Conservation (phyloP, 148 eudicot species). For the Amaranthus cruentus region DNA sequence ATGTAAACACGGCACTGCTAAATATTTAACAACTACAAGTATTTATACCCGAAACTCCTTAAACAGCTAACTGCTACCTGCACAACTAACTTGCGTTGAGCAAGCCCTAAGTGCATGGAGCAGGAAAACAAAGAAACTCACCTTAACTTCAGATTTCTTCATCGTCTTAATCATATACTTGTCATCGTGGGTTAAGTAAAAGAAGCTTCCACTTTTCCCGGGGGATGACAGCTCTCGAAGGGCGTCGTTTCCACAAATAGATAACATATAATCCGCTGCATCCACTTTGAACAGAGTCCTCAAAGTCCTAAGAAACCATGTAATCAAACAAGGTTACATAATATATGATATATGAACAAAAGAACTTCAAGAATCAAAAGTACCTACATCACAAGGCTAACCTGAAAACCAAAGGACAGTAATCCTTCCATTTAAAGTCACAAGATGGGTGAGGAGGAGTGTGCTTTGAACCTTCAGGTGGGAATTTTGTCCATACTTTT, state of each 20-base stretch:
- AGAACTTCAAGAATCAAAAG: conserved; percentile 11
- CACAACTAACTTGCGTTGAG: not conserved
- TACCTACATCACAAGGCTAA: conserved; percentile 35
- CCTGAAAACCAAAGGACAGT: conserved; percentile 91
- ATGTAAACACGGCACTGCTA: not conserved
- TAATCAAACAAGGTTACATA: not conserved
- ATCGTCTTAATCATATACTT: conserved; percentile 90
- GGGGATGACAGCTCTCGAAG: conserved; percentile 90
- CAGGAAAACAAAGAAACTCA: conserved; percentile 33
- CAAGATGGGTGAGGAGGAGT: conserved; percentile 85
- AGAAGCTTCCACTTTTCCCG: conserved; percentile 93
- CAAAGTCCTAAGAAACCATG: conserved; percentile 49
- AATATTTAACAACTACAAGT: too few relatives aligned
- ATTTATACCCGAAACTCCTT: too few relatives aligned
- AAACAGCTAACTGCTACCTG: too few relatives aligned
- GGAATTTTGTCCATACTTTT: conserved; percentile 80
- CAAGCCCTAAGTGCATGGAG: not conserved
- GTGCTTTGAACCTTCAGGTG: conserved; percentile 72
- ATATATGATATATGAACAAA: not conserved
- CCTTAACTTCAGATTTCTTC: conserved; percentile 81
- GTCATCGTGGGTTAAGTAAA: conserved; percentile 79
- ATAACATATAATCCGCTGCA: conserved; percentile 88
- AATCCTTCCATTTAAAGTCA: conserved; percentile 87
- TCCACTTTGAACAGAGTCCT: conserved; percentile 84
- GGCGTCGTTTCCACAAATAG: conserved; percentile 83